Base-by-base conservation (phyloP, 768 basidiomycete genomes). In the Sutorius australiensis region DNA sequence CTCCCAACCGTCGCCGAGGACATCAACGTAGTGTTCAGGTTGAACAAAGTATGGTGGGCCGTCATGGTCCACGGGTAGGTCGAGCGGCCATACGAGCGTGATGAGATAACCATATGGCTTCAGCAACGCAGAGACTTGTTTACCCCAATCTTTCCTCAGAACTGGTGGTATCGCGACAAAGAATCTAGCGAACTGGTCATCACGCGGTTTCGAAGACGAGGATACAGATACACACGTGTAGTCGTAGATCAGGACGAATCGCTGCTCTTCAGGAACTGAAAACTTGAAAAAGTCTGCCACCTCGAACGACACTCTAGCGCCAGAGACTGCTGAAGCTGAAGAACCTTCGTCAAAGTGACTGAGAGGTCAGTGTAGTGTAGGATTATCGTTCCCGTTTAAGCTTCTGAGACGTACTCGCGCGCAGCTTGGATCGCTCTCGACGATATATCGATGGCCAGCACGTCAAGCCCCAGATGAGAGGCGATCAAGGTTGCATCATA, bases 81-180 rank as follows among this genome's bases (percentile, higher is more conserved):
- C 72, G 44, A 85, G 75, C 0, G 88, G 88, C 56, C 65, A 89
- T 6, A 82, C 69, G 11, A 86, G 67, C 0, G 80, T 77, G 55
- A 89, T 77, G 21, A 89, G 76, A 53, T 78, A 77, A 14, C 84
- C 86, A 0, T 84, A 86, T 1, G 80, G 75, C 50, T 80, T 83
- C 47, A 84, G 66, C 14, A 89, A 64, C 14, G 72, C 67, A 2
- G 72, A 67, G 68, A 89, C 83, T 58, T 83, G 74, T 13, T 61
- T 57, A 0, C 78, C 87, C 86, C 86, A 88, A 16, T 75, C 75
- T 3, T 57, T 40, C 11, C 87, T 76, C 34, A 65, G 71, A 3
- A 67, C 53, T 0, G 83, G 86, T 0, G 80, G 81, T 19, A 90
- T 80, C 2, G 88, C 87, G 39, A 84, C 83, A 65, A 90, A 89